These are phyloP conservation scores for Diophrys sp. DNA, from an alignment of 73 alveolate species.

Conservation along the genomic window DNA sequence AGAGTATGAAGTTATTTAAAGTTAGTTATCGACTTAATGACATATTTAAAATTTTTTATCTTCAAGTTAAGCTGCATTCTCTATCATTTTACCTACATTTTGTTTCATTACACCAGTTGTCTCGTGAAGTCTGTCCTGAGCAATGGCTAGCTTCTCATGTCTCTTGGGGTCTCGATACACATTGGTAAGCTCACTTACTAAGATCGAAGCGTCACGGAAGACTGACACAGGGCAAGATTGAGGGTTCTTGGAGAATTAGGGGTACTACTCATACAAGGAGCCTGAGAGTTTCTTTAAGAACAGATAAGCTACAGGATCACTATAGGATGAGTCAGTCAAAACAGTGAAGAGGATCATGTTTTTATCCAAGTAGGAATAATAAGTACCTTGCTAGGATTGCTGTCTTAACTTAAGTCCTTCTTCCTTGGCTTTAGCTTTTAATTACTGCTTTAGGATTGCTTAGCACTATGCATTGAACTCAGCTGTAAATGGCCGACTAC, in stretches of 20 bases:
- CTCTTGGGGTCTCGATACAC: background rate
- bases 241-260: background rate
- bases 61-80: slow-evolving; percentile 1
- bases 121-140: background rate
- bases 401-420: background rate
- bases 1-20: too few species aligned
- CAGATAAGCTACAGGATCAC: background rate
- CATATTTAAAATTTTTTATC: background rate
- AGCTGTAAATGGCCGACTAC: background rate
- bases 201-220: background rate
- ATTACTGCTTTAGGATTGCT: background rate
- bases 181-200: background rate
- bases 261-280: background rate
- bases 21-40: too few species aligned
- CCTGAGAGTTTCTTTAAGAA: background rate
- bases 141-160: background rate
- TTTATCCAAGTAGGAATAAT: background rate
- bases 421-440: background rate
- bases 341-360: slow-evolving; percentile 1
- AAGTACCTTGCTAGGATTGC: background rate
- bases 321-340: background rate
- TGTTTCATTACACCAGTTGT: background rate
- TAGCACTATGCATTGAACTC: background rate
- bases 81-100: background rate
- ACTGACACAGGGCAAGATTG: background rate